These are phyloP conservation scores for Trapa bicornis DNA, from an alignment of 345 rosid species.

Conservation along the genomic window DNA sequence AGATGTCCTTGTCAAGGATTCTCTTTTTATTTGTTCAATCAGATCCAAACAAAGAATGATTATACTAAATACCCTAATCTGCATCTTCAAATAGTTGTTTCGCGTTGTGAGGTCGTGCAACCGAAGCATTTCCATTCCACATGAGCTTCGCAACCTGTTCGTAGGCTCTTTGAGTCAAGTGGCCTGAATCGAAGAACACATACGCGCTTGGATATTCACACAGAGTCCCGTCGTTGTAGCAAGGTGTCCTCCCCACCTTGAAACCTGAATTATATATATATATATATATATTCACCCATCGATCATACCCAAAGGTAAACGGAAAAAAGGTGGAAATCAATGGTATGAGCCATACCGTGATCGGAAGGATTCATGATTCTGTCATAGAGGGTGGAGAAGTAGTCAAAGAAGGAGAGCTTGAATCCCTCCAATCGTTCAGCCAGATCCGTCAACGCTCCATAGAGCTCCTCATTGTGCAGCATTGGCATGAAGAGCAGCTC, in stretches of 20 bases:
- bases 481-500: conserved; percentile 7
- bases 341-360: conserved; percentile 16
- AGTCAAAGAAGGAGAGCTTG: conserved; percentile 19
- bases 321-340: no score
- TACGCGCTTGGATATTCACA: conserved; percentile 15
- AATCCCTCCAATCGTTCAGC: conserved; percentile 20
- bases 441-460: conserved; percentile 9
- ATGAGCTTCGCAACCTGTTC: conserved; percentile 20
- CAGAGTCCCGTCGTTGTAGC: conserved; percentile 13
- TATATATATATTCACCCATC: no score
- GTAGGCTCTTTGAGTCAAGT: conserved; percentile 23
- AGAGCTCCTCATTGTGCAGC: conserved; percentile 20
- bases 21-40: no score
- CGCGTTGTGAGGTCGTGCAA: conserved; percentile 12
- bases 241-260: conserved; percentile 5
- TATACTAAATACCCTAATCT: no score
- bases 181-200: conserved; percentile 23
- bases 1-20: no score
- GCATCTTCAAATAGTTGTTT: conserved; percentile 8
- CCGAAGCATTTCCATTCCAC: conserved; percentile 20
- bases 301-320: no score
- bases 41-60: no score
- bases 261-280: conserved; percentile 10
- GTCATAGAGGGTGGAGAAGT: conserved; percentile 10
- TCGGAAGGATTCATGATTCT: conserved; percentile 23